Evolutionary conservation across 2,329 filamentous ascomycete genomes (phyloP).

Genomic region (Bipolaris sorokiniana): DNA sequence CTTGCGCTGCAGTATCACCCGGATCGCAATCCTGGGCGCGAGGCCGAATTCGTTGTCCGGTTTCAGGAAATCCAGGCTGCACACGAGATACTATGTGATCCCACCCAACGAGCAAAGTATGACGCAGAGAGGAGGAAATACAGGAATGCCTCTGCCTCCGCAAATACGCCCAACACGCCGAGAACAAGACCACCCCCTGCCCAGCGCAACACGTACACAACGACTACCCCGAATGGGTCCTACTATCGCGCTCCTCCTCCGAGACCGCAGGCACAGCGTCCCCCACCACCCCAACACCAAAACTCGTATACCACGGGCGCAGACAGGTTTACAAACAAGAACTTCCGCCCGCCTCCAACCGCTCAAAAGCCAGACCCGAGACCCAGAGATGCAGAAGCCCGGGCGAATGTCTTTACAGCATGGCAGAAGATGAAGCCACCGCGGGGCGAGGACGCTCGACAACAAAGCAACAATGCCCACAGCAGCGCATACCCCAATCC

Average conservation of each 20-base stretch:
- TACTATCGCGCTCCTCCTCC: constrained; percentile 44
- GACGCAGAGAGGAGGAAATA: constrained; percentile 64
- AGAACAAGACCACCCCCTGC: constrained; percentile 53
- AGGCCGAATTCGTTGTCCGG: constrained; percentile 77
- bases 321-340: constrained; percentile 52
- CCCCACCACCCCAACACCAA: constrained; percentile 38
- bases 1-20: constrained; percentile 87
- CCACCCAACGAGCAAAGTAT: constrained; percentile 64
- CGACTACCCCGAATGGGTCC: constrained; percentile 41
- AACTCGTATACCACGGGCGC: constrained; percentile 48
- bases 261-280: constrained; percentile 33
- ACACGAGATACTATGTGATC: constrained; percentile 74
- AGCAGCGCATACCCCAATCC: constrained; percentile 12
- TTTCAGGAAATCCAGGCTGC: constrained; percentile 88
- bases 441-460: constrained; percentile 36
- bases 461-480: constrained; percentile 25
- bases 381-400: constrained; percentile 47
- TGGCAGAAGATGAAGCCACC: constrained; percentile 58
- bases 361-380: constrained; percentile 40
- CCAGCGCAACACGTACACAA: constrained; percentile 52
- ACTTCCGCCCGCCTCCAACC: constrained; percentile 50
- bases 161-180: constrained; percentile 50
- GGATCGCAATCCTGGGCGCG: constrained; percentile 84
- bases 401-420: constrained; percentile 55
- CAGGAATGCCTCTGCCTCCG: constrained; percentile 35